These are phyloP conservation scores for Coemansia brasiliensis DNA, from an alignment of 192 early-diverging fungal genomes.

Conservation along the genomic window DNA sequence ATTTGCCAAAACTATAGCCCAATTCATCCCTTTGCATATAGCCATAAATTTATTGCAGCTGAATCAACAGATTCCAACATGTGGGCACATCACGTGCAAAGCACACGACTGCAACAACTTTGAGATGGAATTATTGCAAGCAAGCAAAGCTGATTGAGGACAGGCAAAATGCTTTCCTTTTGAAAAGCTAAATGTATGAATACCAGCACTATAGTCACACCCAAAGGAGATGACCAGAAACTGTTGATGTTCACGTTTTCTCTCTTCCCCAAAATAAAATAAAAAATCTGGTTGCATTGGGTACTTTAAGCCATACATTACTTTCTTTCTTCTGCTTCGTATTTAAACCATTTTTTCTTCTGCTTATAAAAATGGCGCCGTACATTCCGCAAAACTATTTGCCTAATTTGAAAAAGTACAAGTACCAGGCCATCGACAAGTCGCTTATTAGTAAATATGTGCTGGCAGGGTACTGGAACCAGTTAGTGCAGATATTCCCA, in stretches of 20 bases:
- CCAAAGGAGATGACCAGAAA: too few relatives aligned
- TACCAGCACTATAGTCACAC: too few relatives aligned
- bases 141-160: too few relatives aligned
- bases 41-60: not conserved
- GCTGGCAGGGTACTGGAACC: conserved; percentile 84
- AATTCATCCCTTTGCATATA: not conserved
- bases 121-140: too few relatives aligned
- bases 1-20: conserved; percentile 6
- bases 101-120: too few relatives aligned
- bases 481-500: conserved; percentile 81
- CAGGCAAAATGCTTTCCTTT: too few relatives aligned
- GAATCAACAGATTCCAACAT: not conserved
- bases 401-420: conserved; percentile 77
- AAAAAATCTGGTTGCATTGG: too few relatives aligned
- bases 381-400: conserved; percentile 63
- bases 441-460: conserved; percentile 71
- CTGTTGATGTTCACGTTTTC: not conserved
- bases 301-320: not conserved
- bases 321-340: conserved; percentile 3
- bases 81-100: conserved; percentile 6
- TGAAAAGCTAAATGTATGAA: too few relatives aligned
- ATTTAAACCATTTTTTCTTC: not conserved
- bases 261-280: not conserved
- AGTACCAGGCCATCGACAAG: conserved; percentile 86
- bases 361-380: conserved; percentile 32